These are phyloP conservation scores for Pestalotiopsis sp. DNA, from an alignment of 2,329 filamentous ascomycete species.

Conservation along the genomic window DNA sequence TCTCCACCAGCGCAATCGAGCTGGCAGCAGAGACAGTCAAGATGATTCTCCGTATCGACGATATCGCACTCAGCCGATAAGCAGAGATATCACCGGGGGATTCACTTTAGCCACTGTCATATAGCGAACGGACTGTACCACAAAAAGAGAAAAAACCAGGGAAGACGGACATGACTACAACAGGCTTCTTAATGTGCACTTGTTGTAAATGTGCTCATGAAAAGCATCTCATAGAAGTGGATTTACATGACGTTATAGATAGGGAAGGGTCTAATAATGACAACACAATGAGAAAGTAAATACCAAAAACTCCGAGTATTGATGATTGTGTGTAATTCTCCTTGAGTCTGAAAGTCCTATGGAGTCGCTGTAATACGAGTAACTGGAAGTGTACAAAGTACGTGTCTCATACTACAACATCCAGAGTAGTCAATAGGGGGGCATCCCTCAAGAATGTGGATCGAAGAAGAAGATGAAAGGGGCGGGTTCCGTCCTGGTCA, in stretches of 20 bases:
- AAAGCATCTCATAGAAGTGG: conserved; percentile 7
- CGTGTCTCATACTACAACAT: too few species aligned
- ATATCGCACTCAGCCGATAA: conserved; percentile 67
- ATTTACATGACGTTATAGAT: conserved; percentile 9
- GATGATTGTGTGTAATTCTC: too few species aligned
- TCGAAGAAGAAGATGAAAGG: too few species aligned
- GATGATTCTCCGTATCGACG: conserved; percentile 77
- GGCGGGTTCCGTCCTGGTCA: too few species aligned
- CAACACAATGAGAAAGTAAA: conserved; percentile 1
- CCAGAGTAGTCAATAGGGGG: too few species aligned
- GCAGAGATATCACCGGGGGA: background rate
- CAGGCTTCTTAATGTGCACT: background rate
- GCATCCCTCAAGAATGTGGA: too few species aligned
- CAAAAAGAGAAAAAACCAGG: background rate
- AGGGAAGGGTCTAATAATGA: background rate
- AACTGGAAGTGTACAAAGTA: too few species aligned
- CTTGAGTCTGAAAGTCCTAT: too few species aligned
- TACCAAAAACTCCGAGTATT: background rate
- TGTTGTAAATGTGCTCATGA: background rate
- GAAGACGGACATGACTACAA: background rate
- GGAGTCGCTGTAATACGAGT: too few species aligned
- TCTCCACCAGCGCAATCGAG: conserved; percentile 97
- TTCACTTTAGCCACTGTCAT: background rate
- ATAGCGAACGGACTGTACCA: background rate
- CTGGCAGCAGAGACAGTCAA: conserved; percentile 97